These are phyloP conservation scores for Salvia splendens DNA, from an alignment of 257 asterid species.

Conservation along the genomic window DNA sequence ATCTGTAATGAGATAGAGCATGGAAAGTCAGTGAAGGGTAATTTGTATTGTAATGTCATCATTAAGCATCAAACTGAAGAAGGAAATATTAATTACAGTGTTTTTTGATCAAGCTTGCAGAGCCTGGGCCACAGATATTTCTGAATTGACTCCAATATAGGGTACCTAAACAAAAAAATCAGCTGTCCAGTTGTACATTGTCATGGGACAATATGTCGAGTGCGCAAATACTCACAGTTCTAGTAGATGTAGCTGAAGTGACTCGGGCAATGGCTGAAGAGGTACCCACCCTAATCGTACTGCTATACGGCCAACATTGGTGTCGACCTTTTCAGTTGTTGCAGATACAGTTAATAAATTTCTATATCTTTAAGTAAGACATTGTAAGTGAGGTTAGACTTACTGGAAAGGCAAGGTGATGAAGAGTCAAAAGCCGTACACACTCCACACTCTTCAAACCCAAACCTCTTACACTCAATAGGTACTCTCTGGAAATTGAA, in stretches of 20 bases:
- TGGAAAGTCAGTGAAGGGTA: slow-evolving; percentile 26
- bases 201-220: slow-evolving; percentile 28
- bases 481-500: slow-evolving; percentile 73
- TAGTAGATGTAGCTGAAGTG: slow-evolving; percentile 91
- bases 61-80: not conserved
- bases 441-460: slow-evolving; percentile 98
- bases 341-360: slow-evolving; percentile 36
- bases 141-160: slow-evolving; percentile 65
- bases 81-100: slow-evolving; percentile 47
- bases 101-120: slow-evolving; percentile 65
- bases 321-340: slow-evolving; percentile 70
- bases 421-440: slow-evolving; percentile 95
- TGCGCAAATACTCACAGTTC: slow-evolving; percentile 68
- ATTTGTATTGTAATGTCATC: slow-evolving; percentile 7
- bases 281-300: slow-evolving; percentile 99
- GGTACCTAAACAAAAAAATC: slow-evolving; percentile 57
- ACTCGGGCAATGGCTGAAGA: slow-evolving; percentile 96
- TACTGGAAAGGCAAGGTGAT: slow-evolving; percentile 98
- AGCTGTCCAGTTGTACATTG: slow-evolving; percentile 24
- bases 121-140: slow-evolving; percentile 77
- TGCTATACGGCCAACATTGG: slow-evolving; percentile 97
- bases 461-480: slow-evolving; percentile 85
- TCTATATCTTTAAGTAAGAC: slow-evolving; percentile 23
- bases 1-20: slow-evolving; percentile 46
- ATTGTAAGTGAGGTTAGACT: slow-evolving; percentile 43